These are phyloP conservation scores for Crithidia brevicula DNA, from an alignment of 208 protist species.

Conservation along the genomic window DNA sequence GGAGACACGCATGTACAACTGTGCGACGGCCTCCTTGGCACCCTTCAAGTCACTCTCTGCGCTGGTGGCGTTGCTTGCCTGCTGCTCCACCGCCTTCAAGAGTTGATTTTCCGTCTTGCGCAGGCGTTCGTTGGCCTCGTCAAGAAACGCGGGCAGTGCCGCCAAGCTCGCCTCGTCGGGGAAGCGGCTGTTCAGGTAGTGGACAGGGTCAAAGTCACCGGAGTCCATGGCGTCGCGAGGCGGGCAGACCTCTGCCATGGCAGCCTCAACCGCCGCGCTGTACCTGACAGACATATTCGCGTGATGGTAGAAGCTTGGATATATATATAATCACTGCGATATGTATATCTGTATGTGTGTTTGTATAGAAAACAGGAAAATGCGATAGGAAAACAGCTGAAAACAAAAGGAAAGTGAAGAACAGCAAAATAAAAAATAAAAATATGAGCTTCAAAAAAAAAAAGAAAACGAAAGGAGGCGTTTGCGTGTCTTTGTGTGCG, in stretches of 20 bases:
- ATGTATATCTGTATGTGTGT: slow-evolving; percentile 7
- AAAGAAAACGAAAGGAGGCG: too few relatives aligned
- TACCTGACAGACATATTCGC: slow-evolving; percentile 50
- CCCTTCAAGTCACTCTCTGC: slow-evolving; percentile 87
- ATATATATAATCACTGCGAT: too few relatives aligned
- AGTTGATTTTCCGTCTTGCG: slow-evolving; percentile 89
- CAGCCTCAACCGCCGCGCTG: slow-evolving; percentile 77
- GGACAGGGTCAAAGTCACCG: slow-evolving; percentile 91
- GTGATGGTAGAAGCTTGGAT: too few relatives aligned
- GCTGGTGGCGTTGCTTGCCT: slow-evolving; percentile 71
- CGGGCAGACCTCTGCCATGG: slow-evolving; percentile 83
- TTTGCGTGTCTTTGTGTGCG: too few relatives aligned
- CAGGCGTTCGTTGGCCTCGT: slow-evolving; percentile 85
- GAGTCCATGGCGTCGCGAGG: slow-evolving; percentile 79
- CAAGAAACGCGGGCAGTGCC: slow-evolving; percentile 84
- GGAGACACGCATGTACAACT: slow-evolving; percentile 87
- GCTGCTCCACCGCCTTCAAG: slow-evolving; percentile 89
- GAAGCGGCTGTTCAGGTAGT: slow-evolving; percentile 95
- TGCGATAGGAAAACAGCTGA: slow-evolving; percentile 9
- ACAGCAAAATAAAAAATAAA: too few relatives aligned
- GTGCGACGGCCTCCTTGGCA: slow-evolving; percentile 84
- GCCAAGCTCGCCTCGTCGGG: slow-evolving; percentile 86
- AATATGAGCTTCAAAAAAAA: too few relatives aligned
- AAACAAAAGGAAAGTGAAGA: too few relatives aligned
- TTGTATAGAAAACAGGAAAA: not conserved